A percentile compares a stretch with the other conserved stretches of the same genome.
Evolutionary conservation across 1,284 basidiomycete genomes (phyloP).

Genomic region (Trametes hirsuta): DNA sequence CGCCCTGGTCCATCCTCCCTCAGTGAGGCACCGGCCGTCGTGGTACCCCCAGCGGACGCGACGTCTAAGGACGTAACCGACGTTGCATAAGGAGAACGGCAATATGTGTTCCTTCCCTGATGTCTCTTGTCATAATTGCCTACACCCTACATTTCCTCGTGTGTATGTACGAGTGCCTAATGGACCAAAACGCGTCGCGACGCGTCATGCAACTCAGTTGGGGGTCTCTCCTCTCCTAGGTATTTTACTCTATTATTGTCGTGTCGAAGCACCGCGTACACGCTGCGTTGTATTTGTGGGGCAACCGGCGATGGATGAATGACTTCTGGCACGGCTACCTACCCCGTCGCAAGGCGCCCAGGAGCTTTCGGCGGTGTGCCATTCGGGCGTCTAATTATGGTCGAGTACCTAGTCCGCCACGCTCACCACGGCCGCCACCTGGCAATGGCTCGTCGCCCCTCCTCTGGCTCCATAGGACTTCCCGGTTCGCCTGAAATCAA

Average conservation of each 20-base stretch:
- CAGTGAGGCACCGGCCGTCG: slow-evolving; percentile 1
- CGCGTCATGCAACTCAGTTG: slow-evolving; percentile 1
- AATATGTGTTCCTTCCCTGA: not conserved
- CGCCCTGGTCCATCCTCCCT: slow-evolving; percentile 23
- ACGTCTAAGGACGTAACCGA: slow-evolving; percentile 11
- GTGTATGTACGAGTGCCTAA: slow-evolving; percentile 26
- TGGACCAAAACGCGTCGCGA: slow-evolving; percentile 12
- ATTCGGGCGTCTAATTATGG: not conserved
- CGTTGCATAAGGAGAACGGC: slow-evolving; percentile 5
- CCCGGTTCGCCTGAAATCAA: slow-evolving; percentile 12
- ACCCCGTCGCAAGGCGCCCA: not conserved
- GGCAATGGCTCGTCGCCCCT: slow-evolving; percentile 37
- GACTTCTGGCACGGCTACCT: no score
- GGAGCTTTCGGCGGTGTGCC: not conserved
- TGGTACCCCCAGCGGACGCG: slow-evolving; percentile 1
- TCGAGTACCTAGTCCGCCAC: not conserved
- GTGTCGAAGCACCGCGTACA: not conserved
- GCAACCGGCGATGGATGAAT: no score
- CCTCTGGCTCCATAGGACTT: slow-evolving; percentile 28
- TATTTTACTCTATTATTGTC: not conserved
- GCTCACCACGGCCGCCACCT: not conserved
- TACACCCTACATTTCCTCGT: slow-evolving; percentile 14
- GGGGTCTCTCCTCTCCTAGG: no score
- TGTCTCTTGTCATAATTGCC: slow-evolving; percentile 2
- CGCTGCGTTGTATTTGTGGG: not conserved